Base-by-base conservation (phyloP, 768 basidiomycete genomes). In the Clitopilus hobsonii region DNA sequence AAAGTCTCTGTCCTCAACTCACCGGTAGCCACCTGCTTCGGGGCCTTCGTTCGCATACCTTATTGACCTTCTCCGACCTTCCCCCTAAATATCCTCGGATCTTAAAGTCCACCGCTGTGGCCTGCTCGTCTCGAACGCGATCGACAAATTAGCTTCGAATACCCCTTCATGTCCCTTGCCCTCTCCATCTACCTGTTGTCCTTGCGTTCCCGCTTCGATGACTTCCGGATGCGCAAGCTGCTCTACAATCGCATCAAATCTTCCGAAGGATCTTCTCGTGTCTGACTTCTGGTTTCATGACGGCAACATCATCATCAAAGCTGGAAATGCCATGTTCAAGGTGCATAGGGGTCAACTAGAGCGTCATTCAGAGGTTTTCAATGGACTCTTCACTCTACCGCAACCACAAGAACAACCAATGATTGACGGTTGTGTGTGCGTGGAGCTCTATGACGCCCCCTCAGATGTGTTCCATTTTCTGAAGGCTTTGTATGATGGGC, bases 341-440 rank as follows among this genome's bases (percentile, higher is more conserved):
- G 86, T 90, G 3, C 88, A 90, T 62, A 79, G 81, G 5, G 87
- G 89, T 0, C 86, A 88, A 60, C 77, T 91, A 23, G 78, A 79
- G 55, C 79, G 89, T 5, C 88, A 91, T 56, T 89, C 88, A 0
- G 89, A 90, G 36, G 75, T 91, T n/a, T 91, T 91, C 67, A 74
- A 76, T 56, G 84, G 80, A 57, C 70, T 89, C 56, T 82, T 91
- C 59, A 73, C 79, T 1, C 67, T 91, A 7, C 87, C 86, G 2
- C 84, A 83, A 56, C 86, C 86, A 1, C 52, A 66, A 27, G 68
- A 72, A 14, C 72, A 74, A 54, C 75, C 76, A 13, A 64, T 78
- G 2, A 68, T 86, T 38, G 86, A 89, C 13, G 84, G 81, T 0
- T 85, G 83, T 58, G 67, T 72, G 0, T 80, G 72, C 55, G 80